A percentile compares a stretch with the other conserved stretches of the same genome.
Evolutionary conservation across 768 basidiomycete genomes (phyloP).

Genomic region (Hemileccinum impolitum): DNA sequence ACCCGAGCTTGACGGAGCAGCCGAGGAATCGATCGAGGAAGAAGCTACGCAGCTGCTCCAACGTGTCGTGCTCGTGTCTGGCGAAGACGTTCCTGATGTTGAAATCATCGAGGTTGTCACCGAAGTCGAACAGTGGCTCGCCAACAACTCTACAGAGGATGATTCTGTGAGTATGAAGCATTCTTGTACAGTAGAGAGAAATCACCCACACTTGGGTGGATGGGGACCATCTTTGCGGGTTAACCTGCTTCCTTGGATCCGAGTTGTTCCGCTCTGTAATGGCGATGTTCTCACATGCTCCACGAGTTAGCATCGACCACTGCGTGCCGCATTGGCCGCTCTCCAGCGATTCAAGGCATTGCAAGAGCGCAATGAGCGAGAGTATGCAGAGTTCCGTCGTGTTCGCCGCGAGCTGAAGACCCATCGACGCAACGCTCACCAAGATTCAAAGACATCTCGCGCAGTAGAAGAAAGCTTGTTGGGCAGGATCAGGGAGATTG

Average conservation of each 20-base stretch:
- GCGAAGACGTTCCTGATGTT: conserved; percentile 29
- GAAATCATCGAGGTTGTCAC: conserved; percentile 38
- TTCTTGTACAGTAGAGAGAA: conserved; percentile 4
- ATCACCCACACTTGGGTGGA: not conserved
- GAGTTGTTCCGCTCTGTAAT: conserved; percentile 19
- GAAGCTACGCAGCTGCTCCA: conserved; percentile 35
- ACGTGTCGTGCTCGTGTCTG: conserved; percentile 35
- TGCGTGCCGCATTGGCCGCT: conserved; percentile 32
- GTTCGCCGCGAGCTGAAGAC: conserved; percentile 31
- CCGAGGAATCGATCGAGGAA: conserved; percentile 40
- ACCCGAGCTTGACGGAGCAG: conserved; percentile 34
- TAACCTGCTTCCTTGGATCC: conserved; percentile 11
- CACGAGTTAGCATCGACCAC: conserved; percentile 30
- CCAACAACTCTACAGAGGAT: conserved; percentile 38
- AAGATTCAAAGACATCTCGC: conserved; percentile 34
- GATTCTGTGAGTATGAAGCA: conserved; percentile 26
- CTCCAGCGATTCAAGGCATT: conserved; percentile 39
- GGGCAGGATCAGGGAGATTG: conserved; percentile 31
- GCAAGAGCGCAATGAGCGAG: conserved; percentile 32
- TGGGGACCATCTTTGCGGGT: not conserved
- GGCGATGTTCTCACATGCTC: conserved; percentile 19
- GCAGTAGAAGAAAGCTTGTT: conserved; percentile 37
- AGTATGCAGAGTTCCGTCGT: conserved; percentile 30
- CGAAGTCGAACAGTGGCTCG: conserved; percentile 54
- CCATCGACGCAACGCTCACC: conserved; percentile 25